Evolutionary conservation across 73 alveolate genomes (phyloP).

Genomic region (Uronychia setigera): DNA sequence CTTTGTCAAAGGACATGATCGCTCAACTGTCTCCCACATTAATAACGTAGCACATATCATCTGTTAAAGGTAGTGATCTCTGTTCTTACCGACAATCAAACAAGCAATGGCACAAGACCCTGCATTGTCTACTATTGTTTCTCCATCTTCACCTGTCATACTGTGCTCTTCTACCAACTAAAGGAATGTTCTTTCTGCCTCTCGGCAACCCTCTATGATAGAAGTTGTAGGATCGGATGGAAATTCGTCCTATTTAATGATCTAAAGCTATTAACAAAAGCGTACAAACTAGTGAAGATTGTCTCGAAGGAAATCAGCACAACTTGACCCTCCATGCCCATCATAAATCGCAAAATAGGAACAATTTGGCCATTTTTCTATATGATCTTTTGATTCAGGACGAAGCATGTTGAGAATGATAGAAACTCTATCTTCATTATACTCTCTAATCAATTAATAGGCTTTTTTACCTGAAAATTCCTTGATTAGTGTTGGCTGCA

Average conservation of each 20-base stretch:
- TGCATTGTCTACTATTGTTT: constrained; percentile 73
- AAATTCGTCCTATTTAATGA: constrained; percentile 25
- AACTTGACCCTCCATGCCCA: constrained; percentile 64
- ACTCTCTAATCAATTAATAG: constrained; percentile 22
- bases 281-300: not conserved
- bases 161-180: constrained; percentile 6
- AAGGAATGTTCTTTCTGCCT: constrained; percentile 61
- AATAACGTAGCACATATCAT: constrained; percentile 52
- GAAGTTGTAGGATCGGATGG: constrained; percentile 49
- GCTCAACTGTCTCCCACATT: constrained; percentile 80
- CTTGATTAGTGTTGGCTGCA: constrained; percentile 80
- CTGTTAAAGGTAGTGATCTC: constrained; percentile 20
- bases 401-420: constrained; percentile 65
- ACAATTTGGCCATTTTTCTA: constrained; percentile 61
- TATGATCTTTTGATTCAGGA: constrained; percentile 43
- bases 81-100: constrained; percentile 63
- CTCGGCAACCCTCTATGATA: constrained; percentile 51
- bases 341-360: constrained; percentile 61
- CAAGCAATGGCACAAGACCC: constrained; percentile 96
- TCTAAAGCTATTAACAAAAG: constrained; percentile 35
- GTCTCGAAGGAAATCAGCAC: constrained; percentile 49
- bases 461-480: constrained; percentile 27
- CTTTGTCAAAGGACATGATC: constrained; percentile 53
- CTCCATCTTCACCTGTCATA: constrained; percentile 14
- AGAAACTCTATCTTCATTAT: constrained; percentile 75